phyloP scores from a whole-genome alignment of 2,329 filamentous ascomycete species.

The Cercospora janseana region DNA sequence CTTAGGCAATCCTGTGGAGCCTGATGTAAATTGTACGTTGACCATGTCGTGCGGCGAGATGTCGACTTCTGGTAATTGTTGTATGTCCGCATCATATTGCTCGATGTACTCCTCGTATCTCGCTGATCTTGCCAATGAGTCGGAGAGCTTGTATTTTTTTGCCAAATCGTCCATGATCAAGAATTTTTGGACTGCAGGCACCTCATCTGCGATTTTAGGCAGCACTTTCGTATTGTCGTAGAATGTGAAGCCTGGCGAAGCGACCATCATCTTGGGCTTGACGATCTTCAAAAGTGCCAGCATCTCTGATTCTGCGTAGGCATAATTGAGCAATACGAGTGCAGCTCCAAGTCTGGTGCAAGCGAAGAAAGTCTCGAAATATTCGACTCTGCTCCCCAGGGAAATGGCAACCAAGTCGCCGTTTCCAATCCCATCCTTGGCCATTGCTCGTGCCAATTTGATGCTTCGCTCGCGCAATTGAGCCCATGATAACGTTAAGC shows the following conservation, averaged over 20 bases:
- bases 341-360: conserved; percentile 34
- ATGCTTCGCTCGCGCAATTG: conserved; percentile 31
- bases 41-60: conserved; percentile 35
- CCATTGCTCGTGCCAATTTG: conserved; percentile 30
- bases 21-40: conserved; percentile 60
- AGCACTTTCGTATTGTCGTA: conserved; percentile 61
- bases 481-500: conserved; percentile 25
- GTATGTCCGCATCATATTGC: conserved; percentile 21
- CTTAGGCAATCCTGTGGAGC: conserved; percentile 68
- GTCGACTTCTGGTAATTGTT: conserved; percentile 23
- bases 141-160: conserved; percentile 26
- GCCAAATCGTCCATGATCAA: conserved; percentile 49
- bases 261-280: conserved; percentile 68
- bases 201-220: conserved; percentile 43
- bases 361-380: conserved; percentile 38
- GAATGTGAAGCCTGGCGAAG: conserved; percentile 62
- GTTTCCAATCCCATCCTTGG: conserved; percentile 32
- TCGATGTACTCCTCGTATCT: conserved; percentile 31
- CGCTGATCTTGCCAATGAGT: conserved; percentile 21
- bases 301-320: conserved; percentile 68
- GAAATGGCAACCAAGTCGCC: conserved; percentile 34
- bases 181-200: conserved; percentile 49
- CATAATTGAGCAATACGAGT: conserved; percentile 72
- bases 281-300: conserved; percentile 66
- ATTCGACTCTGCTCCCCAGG: conserved; percentile 34